Evolutionary conservation across 768 basidiomycete species (phyloP).

Genomic region (Mycena pura): DNA sequence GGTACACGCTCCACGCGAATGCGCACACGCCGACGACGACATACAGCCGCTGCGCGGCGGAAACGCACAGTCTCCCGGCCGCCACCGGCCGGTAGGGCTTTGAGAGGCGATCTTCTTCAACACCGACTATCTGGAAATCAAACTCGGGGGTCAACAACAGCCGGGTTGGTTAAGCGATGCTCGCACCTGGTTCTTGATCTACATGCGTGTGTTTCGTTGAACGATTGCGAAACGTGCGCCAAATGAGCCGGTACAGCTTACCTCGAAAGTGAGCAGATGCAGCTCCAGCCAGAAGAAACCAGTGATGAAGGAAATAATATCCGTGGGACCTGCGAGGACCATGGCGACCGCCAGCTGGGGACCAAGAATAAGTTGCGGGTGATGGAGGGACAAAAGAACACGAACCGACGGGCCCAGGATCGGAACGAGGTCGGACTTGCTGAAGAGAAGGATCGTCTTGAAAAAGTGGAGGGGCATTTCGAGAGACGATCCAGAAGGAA

Average conservation of each 20-base stretch:
- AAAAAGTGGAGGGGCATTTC: too few relatives aligned
- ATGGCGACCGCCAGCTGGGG: conserved; percentile 10
- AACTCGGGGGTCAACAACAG: neutral
- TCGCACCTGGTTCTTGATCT: conserved; percentile 15
- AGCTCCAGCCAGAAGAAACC: conserved; percentile 23
- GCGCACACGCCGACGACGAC: conserved; percentile 4
- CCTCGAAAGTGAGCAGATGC: conserved; percentile 21
- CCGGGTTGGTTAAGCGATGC: neutral
- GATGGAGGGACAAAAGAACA: too few relatives aligned
- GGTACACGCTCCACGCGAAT: conserved; percentile 10
- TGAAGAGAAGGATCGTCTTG: conserved; percentile 5
- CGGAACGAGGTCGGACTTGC: conserved; percentile 3
- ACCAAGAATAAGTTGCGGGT: neutral
- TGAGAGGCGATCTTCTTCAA: conserved; percentile 17
- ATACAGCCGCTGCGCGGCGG: conserved; percentile 16
- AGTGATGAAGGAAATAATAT: conserved; percentile 1
- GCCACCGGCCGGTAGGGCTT: conserved; percentile 22
- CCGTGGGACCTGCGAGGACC: conserved; percentile 14
- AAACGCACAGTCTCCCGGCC: conserved; percentile 15
- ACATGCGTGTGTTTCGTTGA: neutral
- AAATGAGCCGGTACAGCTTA: neutral
- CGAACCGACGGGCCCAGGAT: neutral
- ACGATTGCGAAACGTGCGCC: neutral
- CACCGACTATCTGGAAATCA: conserved; percentile 13
- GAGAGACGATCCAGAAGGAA: too few relatives aligned